These are phyloP conservation scores for Effrenium voratum DNA, from an alignment of 73 alveolate genomes.

Conservation along the genomic window DNA sequence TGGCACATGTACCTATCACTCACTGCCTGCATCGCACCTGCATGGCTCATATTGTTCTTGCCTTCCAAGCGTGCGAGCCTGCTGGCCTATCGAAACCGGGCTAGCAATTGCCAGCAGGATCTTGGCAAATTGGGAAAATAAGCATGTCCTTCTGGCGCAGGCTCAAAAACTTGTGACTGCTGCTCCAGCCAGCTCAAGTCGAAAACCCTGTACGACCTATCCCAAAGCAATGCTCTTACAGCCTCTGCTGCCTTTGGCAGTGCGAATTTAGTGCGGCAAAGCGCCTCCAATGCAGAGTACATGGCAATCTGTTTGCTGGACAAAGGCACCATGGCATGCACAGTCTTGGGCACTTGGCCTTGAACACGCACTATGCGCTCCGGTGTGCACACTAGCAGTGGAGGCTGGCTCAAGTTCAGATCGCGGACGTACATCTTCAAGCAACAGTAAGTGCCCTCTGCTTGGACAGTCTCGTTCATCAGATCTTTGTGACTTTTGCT, in stretches of 20 bases:
- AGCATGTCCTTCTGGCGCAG: background rate
- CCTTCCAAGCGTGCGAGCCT: too few relatives aligned
- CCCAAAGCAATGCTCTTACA: background rate
- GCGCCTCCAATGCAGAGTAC: background rate
- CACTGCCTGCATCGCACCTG: too few relatives aligned
- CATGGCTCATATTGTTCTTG: too few relatives aligned
- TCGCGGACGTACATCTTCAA: constrained; percentile 19
- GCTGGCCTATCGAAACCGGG: background rate
- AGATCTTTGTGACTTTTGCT: background rate
- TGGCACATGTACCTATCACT: too few relatives aligned
- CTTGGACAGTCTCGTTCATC: background rate
- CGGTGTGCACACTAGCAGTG: background rate
- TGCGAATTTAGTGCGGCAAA: background rate
- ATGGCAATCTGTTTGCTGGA: background rate
- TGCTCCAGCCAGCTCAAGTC: background rate
- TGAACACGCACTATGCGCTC: background rate
- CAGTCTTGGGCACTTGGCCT: background rate
- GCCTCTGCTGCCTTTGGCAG: constrained; percentile 15
- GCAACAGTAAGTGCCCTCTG: background rate
- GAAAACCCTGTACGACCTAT: background rate
- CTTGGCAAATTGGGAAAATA: background rate
- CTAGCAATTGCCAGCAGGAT: background rate
- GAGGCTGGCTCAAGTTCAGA: constrained; percentile 7
- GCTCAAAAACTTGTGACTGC: background rate
- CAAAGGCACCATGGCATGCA: background rate